Evolutionary conservation across 106 monocot species (phyloP), one percentile per base, ranked within the genome.

Genomic region (Amphibolis antarctica): DNA sequence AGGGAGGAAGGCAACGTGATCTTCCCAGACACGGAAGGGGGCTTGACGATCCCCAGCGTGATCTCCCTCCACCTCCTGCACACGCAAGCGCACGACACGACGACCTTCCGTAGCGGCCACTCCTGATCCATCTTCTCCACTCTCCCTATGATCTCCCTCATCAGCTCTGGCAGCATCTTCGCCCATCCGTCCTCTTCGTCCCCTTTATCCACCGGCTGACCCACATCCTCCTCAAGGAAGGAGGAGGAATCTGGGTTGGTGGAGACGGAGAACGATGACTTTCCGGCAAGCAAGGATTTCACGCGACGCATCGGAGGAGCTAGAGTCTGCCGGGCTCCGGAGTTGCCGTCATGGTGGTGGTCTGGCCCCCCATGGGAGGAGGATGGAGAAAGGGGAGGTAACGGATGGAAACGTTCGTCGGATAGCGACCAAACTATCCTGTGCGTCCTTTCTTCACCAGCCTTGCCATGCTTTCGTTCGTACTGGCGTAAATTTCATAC

Each of bases 1-100:
- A 96, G 89, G 9, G 90, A 96, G 22, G 86, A 84, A 30, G 90
- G 96, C 69, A 96, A 90, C 56, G 96, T 96, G 67, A 96, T 96
- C 66, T 60, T 65, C 12, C 96, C 90, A 45, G 74, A 74, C 28
- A 77, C 75, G 13, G 20, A 44, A 30, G 80, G 77, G 15, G 93
- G 75, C 18, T 78, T 61, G 42, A 96, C 89, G 27, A 90, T 71
- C 1, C 70, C 74, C 28, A 63, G 46, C 19, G 96, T 76, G 73
- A 80, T 67, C 53, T 86, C 79, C 45, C 90, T 75, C 96, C 96
- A 96, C 64, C 78, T 63, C 53, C 77, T 75, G 66, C 93, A 82
- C 19, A 86, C 88, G 60, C 82, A 75, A 18, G 83, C 83, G 65
- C 89, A 96, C 17, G 84, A 66, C 6, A 96, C 96, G 9, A 96